phyloP scores from a whole-genome alignment of 2,329 filamentous ascomycete genomes.

The Aspergillus luchuensis region DNA sequence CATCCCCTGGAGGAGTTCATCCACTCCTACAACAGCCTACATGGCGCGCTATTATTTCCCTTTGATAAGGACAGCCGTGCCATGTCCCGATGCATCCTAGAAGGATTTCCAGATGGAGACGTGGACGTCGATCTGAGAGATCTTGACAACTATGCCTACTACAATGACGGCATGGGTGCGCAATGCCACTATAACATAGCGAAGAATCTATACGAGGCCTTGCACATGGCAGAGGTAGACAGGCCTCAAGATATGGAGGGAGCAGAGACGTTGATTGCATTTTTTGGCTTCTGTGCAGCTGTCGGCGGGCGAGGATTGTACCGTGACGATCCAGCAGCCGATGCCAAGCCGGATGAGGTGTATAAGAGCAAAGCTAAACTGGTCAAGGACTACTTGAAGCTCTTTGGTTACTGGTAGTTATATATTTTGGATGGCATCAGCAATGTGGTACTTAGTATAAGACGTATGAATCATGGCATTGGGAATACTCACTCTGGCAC shows the following conservation, averaged over 20 bases:
- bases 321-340: not conserved
- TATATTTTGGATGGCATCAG: no score
- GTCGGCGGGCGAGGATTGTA: not conserved
- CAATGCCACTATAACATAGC: not conserved
- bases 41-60: not conserved
- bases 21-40: not conserved
- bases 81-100: not conserved
- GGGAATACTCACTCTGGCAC: no score
- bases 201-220: not conserved
- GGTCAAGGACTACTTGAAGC: not conserved
- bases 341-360: not conserved
- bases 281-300: not conserved
- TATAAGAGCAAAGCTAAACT: not conserved
- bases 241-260: not conserved
- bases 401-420: no score
- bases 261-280: not conserved
- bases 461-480: no score
- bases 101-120: not conserved
- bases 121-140: not conserved
- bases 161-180: not conserved
- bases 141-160: not conserved
- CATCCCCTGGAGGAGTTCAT: not conserved
- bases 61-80: not conserved
- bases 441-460: no score
- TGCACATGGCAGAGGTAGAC: not conserved